These are phyloP conservation scores for Hirsutella rhossiliensis DNA, from an alignment of 2,329 filamentous ascomycete species.

Conservation along the genomic window DNA sequence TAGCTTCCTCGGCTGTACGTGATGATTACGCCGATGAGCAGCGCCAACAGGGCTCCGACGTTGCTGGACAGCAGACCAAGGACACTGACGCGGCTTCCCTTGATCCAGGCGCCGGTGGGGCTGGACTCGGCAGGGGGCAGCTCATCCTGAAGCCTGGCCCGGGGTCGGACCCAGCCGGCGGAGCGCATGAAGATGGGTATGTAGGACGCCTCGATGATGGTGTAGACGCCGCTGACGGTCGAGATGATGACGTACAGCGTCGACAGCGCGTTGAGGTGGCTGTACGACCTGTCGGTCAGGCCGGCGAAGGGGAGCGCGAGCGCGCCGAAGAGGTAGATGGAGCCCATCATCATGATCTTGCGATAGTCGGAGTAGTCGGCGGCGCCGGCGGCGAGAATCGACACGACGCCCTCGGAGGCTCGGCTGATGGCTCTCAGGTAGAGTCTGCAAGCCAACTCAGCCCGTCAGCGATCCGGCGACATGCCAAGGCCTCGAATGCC, in stretches of 20 bases:
- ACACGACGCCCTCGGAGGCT: conserved; percentile 8
- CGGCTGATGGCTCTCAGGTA: conserved; percentile 8
- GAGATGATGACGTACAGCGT: conserved; percentile 6
- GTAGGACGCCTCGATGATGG: conserved; percentile 8
- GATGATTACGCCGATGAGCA: conserved; percentile 10
- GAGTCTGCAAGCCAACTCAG: conserved; percentile 1
- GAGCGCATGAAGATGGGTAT: conserved; percentile 11
- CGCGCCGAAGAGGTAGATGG: conserved; percentile 9
- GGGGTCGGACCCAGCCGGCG: conserved; percentile 4
- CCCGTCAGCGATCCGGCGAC: not conserved
- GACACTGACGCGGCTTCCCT: conserved; percentile 8
- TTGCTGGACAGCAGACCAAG: conserved; percentile 7
- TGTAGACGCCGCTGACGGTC: conserved; percentile 8
- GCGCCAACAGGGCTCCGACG: conserved; percentile 7
- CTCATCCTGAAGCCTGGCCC: conserved; percentile 1
- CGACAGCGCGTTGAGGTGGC: conserved; percentile 7
- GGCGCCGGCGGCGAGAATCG: conserved; percentile 6
- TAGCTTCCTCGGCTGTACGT: conserved; percentile 7
- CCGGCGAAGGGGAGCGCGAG: conserved; percentile 9
- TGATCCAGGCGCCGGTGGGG: conserved; percentile 4
- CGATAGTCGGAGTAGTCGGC: conserved; percentile 10
- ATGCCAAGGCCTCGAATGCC: not conserved
- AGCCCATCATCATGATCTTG: conserved; percentile 10
- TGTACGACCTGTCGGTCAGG: conserved; percentile 6
- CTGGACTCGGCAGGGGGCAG: not conserved